Percentiles rank a stretch among this genome's conserved stretches.
phyloP scores from a whole-genome alignment of 768 basidiomycete species.

The Hypsizygus marmoreus region DNA sequence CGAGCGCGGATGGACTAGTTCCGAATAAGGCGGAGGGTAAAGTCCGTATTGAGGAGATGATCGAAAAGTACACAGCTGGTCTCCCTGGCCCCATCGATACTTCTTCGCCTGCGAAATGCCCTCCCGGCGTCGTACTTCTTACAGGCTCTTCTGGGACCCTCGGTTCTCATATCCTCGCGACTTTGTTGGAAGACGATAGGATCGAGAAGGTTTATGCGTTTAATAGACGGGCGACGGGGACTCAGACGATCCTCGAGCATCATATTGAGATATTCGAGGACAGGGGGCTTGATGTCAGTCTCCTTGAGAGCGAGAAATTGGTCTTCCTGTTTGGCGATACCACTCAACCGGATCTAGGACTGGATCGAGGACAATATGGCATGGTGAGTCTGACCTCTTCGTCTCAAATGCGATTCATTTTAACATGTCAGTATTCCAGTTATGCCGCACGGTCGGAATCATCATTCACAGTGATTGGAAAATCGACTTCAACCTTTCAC shows the following conservation, averaged over 20 bases:
- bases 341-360: conserved; percentile 10
- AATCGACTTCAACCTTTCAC: conserved; percentile 44
- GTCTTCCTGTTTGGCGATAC: conserved; percentile 9
- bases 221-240: conserved; percentile 7
- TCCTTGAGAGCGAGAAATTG: conserved; percentile 8
- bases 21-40: conserved; percentile 4
- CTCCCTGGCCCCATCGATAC: not conserved
- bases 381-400: conserved; percentile 19
- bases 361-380: conserved; percentile 21
- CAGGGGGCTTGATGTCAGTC: conserved; percentile 6
- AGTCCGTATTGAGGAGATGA: conserved; percentile 30
- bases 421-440: conserved; percentile 17
- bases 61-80: conserved; percentile 37
- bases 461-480: conserved; percentile 46
- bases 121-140: conserved; percentile 15
- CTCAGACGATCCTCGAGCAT: conserved; percentile 3
- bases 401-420: not conserved
- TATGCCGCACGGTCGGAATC: conserved; percentile 31
- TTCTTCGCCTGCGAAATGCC: not conserved
- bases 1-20: conserved; percentile 4
- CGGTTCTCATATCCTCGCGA: conserved; percentile 20
- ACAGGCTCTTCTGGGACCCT: conserved; percentile 27
- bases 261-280: conserved; percentile 9
- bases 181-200: conserved; percentile 26
- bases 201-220: conserved; percentile 43